A percentile compares a stretch with the other conserved stretches of the same genome.
Conservation (phyloP, 345 rosid genomes). For the Trapa incisa region DNA sequence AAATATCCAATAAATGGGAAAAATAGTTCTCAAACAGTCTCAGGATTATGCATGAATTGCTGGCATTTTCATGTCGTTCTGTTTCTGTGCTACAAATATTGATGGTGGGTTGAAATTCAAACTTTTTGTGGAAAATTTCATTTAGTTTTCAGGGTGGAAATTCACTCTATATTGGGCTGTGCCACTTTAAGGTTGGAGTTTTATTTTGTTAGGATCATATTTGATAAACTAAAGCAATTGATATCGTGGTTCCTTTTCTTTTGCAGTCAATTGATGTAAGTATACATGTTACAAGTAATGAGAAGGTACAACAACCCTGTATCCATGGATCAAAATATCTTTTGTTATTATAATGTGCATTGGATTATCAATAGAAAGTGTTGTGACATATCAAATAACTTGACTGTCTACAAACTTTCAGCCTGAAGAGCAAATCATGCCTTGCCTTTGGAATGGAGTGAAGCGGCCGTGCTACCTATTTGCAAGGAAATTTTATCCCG, state of each 20-base stretch:
- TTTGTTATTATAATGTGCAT: neutral
- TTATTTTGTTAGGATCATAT: neutral
- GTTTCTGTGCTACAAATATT: too few species aligned
- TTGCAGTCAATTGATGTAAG: constrained; percentile 65
- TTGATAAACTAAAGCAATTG: neutral
- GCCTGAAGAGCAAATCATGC: neutral
- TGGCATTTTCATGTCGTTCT: too few species aligned
- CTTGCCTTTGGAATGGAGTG: constrained; percentile 63
- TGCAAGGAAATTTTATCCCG: constrained; percentile 79
- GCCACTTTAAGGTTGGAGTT: neutral
- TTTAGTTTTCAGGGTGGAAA: too few species aligned
- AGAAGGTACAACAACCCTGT: constrained; percentile 38
- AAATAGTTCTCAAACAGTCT: too few species aligned
- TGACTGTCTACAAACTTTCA: constrained; percentile 12
- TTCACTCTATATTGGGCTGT: too few species aligned
- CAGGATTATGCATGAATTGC: too few species aligned
- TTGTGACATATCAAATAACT: neutral
- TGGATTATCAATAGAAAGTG: too few species aligned
- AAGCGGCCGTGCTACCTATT: constrained; percentile 87
- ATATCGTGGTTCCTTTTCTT: constrained; percentile 1
- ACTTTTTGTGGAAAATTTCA: too few species aligned
- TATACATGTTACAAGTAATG: constrained; percentile 73
- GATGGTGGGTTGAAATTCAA: too few species aligned
- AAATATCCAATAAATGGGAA: too few species aligned
- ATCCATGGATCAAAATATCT: neutral